Conservation (phyloP, 148 eudicot species). For the Cornus florida region DNA sequence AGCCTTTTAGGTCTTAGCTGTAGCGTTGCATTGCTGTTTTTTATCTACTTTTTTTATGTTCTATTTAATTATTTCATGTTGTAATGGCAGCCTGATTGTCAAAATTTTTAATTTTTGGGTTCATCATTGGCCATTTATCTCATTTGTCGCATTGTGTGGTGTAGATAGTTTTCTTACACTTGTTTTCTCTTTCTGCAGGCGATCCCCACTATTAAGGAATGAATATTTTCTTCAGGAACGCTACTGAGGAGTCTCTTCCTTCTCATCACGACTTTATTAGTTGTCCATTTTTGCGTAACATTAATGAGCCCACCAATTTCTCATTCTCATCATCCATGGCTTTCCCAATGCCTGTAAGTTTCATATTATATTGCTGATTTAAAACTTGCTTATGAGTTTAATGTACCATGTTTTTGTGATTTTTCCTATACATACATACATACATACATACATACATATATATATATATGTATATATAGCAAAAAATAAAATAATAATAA, state of each 20-base stretch:
- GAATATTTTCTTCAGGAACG: conserved; percentile 58
- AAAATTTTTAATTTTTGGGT: not conserved
- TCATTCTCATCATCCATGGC: conserved; percentile 67
- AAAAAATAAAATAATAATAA: too few relatives aligned
- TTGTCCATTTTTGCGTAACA: conserved; percentile 92
- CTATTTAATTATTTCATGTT: not conserved
- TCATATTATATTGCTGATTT: conserved; percentile 3
- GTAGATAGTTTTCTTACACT: not conserved
- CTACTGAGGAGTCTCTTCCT: conserved; percentile 48
- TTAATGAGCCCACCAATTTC: conserved; percentile 87
- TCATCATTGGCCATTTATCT: not conserved
- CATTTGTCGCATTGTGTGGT: not conserved
- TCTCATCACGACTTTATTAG: conserved; percentile 53
- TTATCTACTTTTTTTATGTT: too few relatives aligned
- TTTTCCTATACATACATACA: not conserved
- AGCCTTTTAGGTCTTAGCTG: not conserved
- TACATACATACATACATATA: too few relatives aligned
- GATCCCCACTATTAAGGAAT: conserved; percentile 29
- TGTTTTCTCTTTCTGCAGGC: conserved; percentile 13
- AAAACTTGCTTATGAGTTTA: not conserved
- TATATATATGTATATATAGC: too few relatives aligned
- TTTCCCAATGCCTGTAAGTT: conserved; percentile 77
- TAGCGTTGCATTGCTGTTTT: not conserved
- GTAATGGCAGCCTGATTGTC: not conserved
- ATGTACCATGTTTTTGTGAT: not conserved